phyloP scores from a whole-genome alignment of 1,284 basidiomycete species.

The Apiotrichum sp. region DNA sequence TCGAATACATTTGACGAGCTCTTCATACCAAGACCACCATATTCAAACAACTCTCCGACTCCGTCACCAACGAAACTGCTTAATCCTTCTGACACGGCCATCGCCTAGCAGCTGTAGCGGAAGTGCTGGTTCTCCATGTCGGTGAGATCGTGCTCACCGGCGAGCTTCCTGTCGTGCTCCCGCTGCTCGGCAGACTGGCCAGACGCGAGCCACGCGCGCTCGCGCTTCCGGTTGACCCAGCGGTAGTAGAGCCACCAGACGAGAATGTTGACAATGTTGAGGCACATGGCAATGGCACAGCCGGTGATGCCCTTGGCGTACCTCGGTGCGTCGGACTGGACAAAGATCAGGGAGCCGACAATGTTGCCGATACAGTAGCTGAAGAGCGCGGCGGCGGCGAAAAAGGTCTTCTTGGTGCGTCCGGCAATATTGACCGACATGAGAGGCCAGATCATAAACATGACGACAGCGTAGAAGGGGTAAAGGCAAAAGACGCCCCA shows the following conservation, averaged over 20 bases:
- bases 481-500: constrained; percentile 19
- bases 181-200: constrained; percentile 25
- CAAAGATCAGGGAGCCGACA: constrained; percentile 24
- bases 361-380: constrained; percentile 27
- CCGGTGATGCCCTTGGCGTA: constrained; percentile 19
- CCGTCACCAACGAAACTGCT: no score
- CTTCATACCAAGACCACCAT: no score
- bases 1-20: no score
- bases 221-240: constrained; percentile 21
- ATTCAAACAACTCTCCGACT: no score
- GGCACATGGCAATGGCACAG: constrained; percentile 14
- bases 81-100: no score
- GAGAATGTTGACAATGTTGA: constrained; percentile 11
- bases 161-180: constrained; percentile 18
- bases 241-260: constrained; percentile 24
- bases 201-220: constrained; percentile 13
- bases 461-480: constrained; percentile 13
- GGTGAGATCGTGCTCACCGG: constrained; percentile 27
- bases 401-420: constrained; percentile 20
- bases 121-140: constrained; percentile 8
- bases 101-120: no score
- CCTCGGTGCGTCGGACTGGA: constrained; percentile 17
- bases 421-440: constrained; percentile 15
- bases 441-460: constrained; percentile 19
- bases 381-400: constrained; percentile 15